Evolutionary conservation across 192 early-diverging fungal species (phyloP).

Genomic region (Paraglomus occultum): DNA sequence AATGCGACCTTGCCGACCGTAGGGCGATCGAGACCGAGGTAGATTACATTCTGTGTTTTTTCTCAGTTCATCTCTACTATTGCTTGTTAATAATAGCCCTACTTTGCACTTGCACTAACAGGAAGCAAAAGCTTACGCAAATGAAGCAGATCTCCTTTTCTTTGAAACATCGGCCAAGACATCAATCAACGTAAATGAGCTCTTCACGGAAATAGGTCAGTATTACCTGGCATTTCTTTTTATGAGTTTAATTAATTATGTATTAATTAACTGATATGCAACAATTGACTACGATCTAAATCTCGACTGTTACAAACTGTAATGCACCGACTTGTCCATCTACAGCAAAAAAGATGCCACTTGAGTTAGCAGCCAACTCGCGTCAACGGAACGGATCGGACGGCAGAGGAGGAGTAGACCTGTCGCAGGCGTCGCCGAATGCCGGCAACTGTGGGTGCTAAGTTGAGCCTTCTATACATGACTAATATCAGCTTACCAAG

Average conservation of each 20-base stretch:
- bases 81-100: not conserved
- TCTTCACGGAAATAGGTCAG: slow-evolving; percentile 64
- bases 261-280: not conserved
- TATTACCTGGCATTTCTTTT: not conserved
- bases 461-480: no score
- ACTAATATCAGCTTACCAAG: no score
- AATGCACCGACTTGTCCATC: not conserved
- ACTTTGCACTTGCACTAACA: slow-evolving; percentile 24
- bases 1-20: slow-evolving; percentile 60
- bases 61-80: not conserved
- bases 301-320: not conserved
- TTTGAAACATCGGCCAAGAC: slow-evolving; percentile 72
- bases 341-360: slow-evolving; percentile 67
- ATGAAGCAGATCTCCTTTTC: slow-evolving; percentile 61
- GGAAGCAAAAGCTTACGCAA: slow-evolving; percentile 65
- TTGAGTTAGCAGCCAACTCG: slow-evolving; percentile 52
- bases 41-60: not conserved
- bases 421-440: slow-evolving; percentile 33
- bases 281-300: not conserved
- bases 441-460: no score
- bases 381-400: slow-evolving; percentile 50
- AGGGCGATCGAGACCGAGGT: slow-evolving; percentile 69
- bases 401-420: slow-evolving; percentile 47
- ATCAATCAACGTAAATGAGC: slow-evolving; percentile 55
- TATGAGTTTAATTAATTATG: not conserved